These are phyloP conservation scores for Pulicaria dysenterica DNA, from an alignment of 129 eudicot species.

Conservation along the genomic window DNA sequence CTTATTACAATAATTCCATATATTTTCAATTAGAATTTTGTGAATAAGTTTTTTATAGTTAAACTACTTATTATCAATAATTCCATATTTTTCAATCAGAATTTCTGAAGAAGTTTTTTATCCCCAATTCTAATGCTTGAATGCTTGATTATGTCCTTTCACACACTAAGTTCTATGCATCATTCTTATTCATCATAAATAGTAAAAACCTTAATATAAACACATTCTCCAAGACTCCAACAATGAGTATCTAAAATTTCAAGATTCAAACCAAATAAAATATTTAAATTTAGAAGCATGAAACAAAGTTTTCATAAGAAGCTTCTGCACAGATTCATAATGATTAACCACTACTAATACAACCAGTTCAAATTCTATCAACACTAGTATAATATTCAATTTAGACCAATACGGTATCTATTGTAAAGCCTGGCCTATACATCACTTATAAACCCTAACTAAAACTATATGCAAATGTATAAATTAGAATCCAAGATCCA, in stretches of 20 bases:
- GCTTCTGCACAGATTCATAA: constrained; percentile 5
- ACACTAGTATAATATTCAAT: neutral
- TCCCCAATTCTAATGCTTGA: neutral
- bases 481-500: neutral
- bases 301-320: neutral
- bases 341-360: neutral
- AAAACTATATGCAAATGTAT: neutral
- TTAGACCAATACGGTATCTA: neutral
- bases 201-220: neutral
- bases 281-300: neutral
- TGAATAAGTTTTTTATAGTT: neutral
- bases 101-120: neutral
- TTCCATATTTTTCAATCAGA: neutral
- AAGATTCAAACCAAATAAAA: neutral
- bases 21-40: neutral
- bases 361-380: constrained; percentile 9
- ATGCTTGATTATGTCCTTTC: constrained; percentile 5
- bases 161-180: neutral
- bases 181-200: neutral
- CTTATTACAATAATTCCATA: neutral
- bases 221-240: neutral
- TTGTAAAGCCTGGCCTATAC: neutral
- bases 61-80: neutral
- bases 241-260: neutral
- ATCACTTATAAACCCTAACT: constrained; percentile 17